phyloP scores from a whole-genome alignment of 495 filamentous ascomycete species.

The Pyrenopolyporus hunteri region DNA sequence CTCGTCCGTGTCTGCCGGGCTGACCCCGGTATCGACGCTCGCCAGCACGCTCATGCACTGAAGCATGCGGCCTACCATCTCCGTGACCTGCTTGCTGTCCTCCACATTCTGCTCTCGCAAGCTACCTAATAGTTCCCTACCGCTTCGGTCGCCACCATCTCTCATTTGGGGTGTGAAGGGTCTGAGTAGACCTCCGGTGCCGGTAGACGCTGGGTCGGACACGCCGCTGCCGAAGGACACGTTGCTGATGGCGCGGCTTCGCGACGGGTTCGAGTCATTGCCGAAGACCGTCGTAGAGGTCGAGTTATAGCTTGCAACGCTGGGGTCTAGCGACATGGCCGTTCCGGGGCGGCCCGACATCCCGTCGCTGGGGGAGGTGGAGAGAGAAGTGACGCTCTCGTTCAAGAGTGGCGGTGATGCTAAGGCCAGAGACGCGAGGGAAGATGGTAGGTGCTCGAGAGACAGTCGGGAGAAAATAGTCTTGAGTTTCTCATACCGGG shows the following conservation, averaged over 20 bases:
- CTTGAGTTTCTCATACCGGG: conserved; percentile 83
- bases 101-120: conserved; percentile 57
- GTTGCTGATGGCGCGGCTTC: conserved; percentile 83
- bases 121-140: conserved; percentile 40
- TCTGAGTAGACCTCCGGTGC: conserved; percentile 57
- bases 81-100: conserved; percentile 85
- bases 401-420: conserved; percentile 46
- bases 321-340: conserved; percentile 73
- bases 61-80: conserved; percentile 93
- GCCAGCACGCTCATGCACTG: conserved; percentile 93
- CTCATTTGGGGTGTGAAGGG: conserved; percentile 58
- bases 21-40: conserved; percentile 58
- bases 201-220: conserved; percentile 47
- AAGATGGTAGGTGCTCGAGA: conserved; percentile 80
- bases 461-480: conserved; percentile 88
- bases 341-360: conserved; percentile 63
- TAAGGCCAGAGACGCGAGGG: conserved; percentile 51
- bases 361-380: conserved; percentile 46
- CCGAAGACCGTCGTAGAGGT: conserved; percentile 74
- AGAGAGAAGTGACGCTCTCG: conserved; percentile 51
- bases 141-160: conserved; percentile 46
- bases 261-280: conserved; percentile 57
- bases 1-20: conserved; percentile 57
- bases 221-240: conserved; percentile 69
- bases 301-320: conserved; percentile 73